A percentile compares a stretch with the other conserved stretches of the same genome.
Evolutionary conservation across 345 rosid genomes (phyloP).

Genomic region (Heritiera littoralis): DNA sequence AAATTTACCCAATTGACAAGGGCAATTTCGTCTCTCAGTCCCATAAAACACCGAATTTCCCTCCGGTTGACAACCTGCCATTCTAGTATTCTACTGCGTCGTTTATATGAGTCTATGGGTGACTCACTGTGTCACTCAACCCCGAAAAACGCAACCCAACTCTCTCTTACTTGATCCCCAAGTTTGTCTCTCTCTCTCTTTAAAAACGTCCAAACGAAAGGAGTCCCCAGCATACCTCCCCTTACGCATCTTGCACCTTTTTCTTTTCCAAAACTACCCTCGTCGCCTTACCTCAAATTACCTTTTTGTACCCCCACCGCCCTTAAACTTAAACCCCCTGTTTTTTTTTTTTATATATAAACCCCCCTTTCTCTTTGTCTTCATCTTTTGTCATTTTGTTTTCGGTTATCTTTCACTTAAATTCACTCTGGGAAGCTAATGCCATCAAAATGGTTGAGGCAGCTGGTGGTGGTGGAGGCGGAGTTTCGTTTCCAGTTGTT

Average conservation of each 20-base stretch:
- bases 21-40: constrained; percentile 24
- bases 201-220: not conserved
- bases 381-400: not conserved
- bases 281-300: constrained; percentile 16
- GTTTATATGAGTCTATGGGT: constrained; percentile 13
- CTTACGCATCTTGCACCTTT: not conserved
- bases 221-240: not conserved
- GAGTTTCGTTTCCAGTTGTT: constrained; percentile 33
- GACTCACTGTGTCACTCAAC: too few species aligned
- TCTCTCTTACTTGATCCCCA: constrained; percentile 34
- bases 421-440: not conserved
- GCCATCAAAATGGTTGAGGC: not conserved
- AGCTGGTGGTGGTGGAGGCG: not conserved
- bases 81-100: constrained; percentile 31
- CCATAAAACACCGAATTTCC: constrained; percentile 32
- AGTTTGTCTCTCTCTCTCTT: too few species aligned
- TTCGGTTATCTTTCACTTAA: not conserved
- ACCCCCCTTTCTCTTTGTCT: not conserved
- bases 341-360: constrained; percentile 17
- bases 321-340: constrained; percentile 16
- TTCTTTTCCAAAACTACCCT: constrained; percentile 34
- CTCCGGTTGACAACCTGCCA: constrained; percentile 40
- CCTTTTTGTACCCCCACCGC: not conserved
- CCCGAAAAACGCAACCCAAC: not conserved
- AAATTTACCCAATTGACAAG: constrained; percentile 27